Evolutionary conservation across 1,284 basidiomycete genomes (phyloP).

Genomic region (Porodaedalea pini): DNA sequence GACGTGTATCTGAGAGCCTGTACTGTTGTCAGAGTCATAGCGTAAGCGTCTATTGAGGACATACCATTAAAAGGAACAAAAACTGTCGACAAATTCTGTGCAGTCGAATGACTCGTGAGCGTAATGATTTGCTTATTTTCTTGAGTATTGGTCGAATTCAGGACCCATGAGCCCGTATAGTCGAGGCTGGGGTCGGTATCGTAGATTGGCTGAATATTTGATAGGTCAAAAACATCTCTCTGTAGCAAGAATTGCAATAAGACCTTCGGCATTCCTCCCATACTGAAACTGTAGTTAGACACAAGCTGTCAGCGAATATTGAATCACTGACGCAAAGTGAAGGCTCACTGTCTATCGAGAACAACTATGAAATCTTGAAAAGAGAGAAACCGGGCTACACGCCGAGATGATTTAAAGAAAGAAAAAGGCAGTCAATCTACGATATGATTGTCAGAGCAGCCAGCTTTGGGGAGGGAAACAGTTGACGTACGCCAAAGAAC

Average conservation of each 20-base stretch:
- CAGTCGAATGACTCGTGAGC: not conserved
- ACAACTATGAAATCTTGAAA: too few species aligned
- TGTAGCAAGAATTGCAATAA: too few species aligned
- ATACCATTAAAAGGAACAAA: conserved; percentile 3
- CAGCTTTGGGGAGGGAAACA: not conserved
- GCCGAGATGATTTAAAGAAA: not conserved
- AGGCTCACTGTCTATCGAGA: too few species aligned
- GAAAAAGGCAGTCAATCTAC: conserved; percentile 1
- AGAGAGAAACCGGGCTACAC: too few species aligned
- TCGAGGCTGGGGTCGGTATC: not conserved
- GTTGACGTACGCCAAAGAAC: not conserved
- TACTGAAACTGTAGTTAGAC: not conserved
- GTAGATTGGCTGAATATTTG: not conserved
- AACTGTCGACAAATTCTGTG: not conserved
- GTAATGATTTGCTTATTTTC: not conserved
- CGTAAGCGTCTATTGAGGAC: not conserved
- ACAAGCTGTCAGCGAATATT: not conserved
- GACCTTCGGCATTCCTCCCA: too few species aligned
- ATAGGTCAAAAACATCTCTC: too few species aligned
- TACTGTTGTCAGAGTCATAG: not conserved
- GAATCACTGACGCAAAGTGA: too few species aligned
- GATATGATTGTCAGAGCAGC: too few species aligned
- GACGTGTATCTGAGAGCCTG: conserved; percentile 13
- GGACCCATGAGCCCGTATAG: not conserved
- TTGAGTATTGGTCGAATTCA: not conserved